Evolutionary conservation across 441 rosid species (phyloP).

Genomic region (Arabidopsis hybrid): DNA sequence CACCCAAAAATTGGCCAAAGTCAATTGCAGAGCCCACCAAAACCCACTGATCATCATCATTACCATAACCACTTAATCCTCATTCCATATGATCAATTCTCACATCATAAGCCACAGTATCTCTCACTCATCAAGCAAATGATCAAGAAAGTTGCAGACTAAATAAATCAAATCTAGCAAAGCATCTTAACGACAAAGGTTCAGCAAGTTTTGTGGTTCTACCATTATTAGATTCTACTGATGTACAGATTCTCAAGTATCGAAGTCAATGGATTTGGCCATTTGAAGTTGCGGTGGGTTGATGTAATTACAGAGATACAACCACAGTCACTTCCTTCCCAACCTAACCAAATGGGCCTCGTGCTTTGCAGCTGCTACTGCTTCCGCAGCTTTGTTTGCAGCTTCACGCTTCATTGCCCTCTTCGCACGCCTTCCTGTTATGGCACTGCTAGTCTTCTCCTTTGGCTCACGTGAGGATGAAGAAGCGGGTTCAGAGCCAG

Average conservation of each 20-base stretch:
- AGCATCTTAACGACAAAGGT: constrained; percentile 18
- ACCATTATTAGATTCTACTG: constrained; percentile 39
- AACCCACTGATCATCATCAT: constrained; percentile 45
- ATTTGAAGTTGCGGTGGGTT: constrained; percentile 7
- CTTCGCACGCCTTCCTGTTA: constrained; percentile 85
- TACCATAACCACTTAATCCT: constrained; percentile 31
- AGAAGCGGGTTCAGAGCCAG: constrained; percentile 56
- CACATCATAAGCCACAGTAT: background rate
- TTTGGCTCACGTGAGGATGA: constrained; percentile 56
- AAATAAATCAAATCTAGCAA: constrained; percentile 14
- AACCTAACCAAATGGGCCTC: constrained; percentile 69
- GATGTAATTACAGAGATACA: constrained; percentile 36
- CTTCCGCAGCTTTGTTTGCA: constrained; percentile 72
- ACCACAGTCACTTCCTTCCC: constrained; percentile 50
- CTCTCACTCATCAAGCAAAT: constrained; percentile 16
- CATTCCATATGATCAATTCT: constrained; percentile 20
- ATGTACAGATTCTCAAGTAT: constrained; percentile 38
- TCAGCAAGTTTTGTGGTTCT: background rate
- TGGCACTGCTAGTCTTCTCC: constrained; percentile 55
- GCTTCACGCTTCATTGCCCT: constrained; percentile 94
- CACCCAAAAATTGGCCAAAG: constrained; percentile 46
- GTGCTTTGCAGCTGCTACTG: constrained; percentile 82
- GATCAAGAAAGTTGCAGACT: constrained; percentile 17
- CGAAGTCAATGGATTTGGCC: constrained; percentile 14
- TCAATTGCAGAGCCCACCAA: constrained; percentile 54